Evolutionary conservation across 1,139 yeast species (phyloP), one percentile per base, ranked within the genome.

Genomic region (Candida sp.): DNA sequence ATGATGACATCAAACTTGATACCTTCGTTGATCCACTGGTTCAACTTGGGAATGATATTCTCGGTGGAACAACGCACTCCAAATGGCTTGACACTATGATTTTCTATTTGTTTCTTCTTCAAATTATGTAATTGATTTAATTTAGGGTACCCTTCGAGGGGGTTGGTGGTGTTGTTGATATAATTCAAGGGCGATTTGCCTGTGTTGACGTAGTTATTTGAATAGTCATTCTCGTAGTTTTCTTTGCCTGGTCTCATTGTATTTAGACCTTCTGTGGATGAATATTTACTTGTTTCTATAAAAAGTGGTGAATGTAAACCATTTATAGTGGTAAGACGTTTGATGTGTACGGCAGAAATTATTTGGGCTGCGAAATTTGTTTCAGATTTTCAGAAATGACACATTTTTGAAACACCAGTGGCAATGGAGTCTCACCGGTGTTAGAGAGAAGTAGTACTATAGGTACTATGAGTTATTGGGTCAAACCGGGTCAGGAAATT

Each of bases 91-190:
- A 80, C 69, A 0, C 88, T 76, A 56, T 81, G 77, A 19, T 70
- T 63, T 3, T 43, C 45, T 11, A 66, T 55, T 46, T 76, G 73
- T 71, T 83, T 49, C 58, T 66, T 66, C 55, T 89, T 89, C 52
- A 88, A 67, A 36, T 75, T 73, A 51, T 87, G 81, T 42, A 91
- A 66, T 52, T 72, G 75, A 51, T 83, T 87, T 22, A 90, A 70
- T 58, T 87, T 87, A 2, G 97, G 97, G 54, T 91, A 91, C 2
- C 97, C 97, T 45, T 80, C 84, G 2, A 84, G 77, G 2, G 91
- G 84, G 45, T 80, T 77, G 27, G 68, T 66, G 3, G 79, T 69
- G 60, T 91, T 90, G 43, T 84, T 74, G 32, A 91, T 81, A 53
- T 75, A 81, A 23, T 68, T 67, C 35, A 81, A 82, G 0, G 97